These are phyloP conservation scores for Trichophyton mentagrophytes DNA, from an alignment of 2,329 filamentous ascomycete genomes.

Conservation along the genomic window DNA sequence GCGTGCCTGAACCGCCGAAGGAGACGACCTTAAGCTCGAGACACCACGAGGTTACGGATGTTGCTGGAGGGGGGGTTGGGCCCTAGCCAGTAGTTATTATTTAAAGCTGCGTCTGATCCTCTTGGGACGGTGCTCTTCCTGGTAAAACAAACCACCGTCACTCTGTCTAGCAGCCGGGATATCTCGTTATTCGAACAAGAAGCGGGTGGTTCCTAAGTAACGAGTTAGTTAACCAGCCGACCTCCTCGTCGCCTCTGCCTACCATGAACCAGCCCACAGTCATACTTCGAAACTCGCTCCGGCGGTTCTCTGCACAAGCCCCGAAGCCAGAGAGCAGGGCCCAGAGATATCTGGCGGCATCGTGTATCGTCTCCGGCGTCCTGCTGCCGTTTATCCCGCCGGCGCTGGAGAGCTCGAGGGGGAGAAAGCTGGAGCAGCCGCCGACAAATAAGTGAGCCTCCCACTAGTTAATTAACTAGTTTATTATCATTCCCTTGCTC, in stretches of 20 bases:
- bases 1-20: neutral
- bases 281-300: conserved; percentile 25
- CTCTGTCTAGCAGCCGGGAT: too few species aligned
- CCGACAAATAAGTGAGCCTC: conserved; percentile 17
- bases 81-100: neutral
- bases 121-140: neutral
- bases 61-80: neutral
- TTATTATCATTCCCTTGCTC: too few species aligned
- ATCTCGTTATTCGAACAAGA: too few species aligned
- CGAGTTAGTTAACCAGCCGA: neutral
- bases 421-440: conserved; percentile 27
- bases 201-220: too few species aligned
- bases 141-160: neutral
- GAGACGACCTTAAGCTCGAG: neutral
- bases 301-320: conserved; percentile 32
- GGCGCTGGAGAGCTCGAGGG: conserved; percentile 34
- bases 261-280: neutral
- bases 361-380: conserved; percentile 32
- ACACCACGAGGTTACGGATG: neutral
- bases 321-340: conserved; percentile 25
- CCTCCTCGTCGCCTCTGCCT: neutral
- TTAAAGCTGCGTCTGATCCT: neutral
- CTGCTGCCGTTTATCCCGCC: conserved; percentile 36
- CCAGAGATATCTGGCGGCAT: conserved; percentile 29
- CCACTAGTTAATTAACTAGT: neutral